Evolutionary conservation across 306 rosid species (phyloP), one percentile per base, ranked within the genome.

Genomic region (Macrotyloma uniflorum): DNA sequence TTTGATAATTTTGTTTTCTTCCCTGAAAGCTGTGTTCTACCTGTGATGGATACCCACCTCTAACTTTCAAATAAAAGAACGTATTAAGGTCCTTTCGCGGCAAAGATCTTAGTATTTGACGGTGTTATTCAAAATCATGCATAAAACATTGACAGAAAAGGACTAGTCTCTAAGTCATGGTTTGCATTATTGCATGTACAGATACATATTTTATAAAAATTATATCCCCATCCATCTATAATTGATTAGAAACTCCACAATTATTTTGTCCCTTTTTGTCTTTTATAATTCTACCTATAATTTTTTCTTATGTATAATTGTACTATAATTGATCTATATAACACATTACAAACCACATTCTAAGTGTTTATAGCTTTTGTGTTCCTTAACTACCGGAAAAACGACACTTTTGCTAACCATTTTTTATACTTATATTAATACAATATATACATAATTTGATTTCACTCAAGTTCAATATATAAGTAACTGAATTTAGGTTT

Each of bases 21-120:
- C 46, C 42, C 35, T 67, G 86, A 83, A 74, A 78, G 77, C 59
- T 38, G 42, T 59, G 77, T 59, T 30, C 4, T 18, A 79, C 73
- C 83, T 10, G 26, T 55, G 77, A 78, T 79, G 77, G 28, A 74
- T 16, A 55, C 64, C 23, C 74, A 12, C 46, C 45, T 73, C 77
- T 72, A 67, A 66, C 74, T 78, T 78, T 66, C 43, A 43, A 65
- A 45, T 1, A 64, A 22, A 69, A 59, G 23, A 59, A 28, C 51
- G 33, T 2, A 49, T 46, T 75, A 66, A 66, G 71, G 54, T 58
- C 71, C 47, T 45, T 76, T 26, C 22, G 43, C 8, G 10, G 30
- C 73, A 20, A 61, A 75, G 72, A 80, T 81, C 57, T 23, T 46
- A 36, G 57, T 38, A 50, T 26, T 79, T 61, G 65, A 35, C 20